Conservation (phyloP, 2,329 filamentous ascomycete genomes). For the Zymoseptoria pseudotritici region DNA sequence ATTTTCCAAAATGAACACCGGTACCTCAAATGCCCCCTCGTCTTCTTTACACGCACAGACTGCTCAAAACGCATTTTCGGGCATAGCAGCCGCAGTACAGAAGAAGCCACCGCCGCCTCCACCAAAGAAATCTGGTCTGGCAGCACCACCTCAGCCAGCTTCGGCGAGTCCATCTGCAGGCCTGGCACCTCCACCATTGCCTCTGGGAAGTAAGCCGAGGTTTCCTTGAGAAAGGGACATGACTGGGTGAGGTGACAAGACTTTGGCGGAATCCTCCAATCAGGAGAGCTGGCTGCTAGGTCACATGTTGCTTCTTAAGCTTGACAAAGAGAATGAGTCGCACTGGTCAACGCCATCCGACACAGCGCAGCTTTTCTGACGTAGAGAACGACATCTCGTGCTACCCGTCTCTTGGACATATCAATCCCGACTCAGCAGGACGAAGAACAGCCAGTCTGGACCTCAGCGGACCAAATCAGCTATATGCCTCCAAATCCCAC, state of each 20-base stretch:
- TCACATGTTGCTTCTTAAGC: neutral
- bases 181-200: constrained; percentile 47
- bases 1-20: constrained; percentile 48
- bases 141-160: constrained; percentile 18
- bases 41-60: neutral
- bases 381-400: too few species aligned
- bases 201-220: constrained; percentile 50
- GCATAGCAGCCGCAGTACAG: constrained; percentile 27
- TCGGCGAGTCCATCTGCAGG: constrained; percentile 20
- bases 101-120: constrained; percentile 52
- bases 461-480: neutral
- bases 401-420: too few species aligned
- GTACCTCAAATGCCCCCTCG: constrained; percentile 8
- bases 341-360: neutral
- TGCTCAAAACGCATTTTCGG: constrained; percentile 22
- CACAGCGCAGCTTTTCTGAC: neutral
- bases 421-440: neutral
- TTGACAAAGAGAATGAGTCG: neutral
- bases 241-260: neutral
- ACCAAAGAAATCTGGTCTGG: constrained; percentile 48
- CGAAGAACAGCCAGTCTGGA: neutral
- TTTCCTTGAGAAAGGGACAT: constrained; percentile 7
- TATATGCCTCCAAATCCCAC: neutral
- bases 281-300: too few species aligned
- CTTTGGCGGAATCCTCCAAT: neutral